Evolutionary conservation across 371 early-diverging fungal genomes (phyloP).

Genomic region (Apophysomyces sp.): DNA sequence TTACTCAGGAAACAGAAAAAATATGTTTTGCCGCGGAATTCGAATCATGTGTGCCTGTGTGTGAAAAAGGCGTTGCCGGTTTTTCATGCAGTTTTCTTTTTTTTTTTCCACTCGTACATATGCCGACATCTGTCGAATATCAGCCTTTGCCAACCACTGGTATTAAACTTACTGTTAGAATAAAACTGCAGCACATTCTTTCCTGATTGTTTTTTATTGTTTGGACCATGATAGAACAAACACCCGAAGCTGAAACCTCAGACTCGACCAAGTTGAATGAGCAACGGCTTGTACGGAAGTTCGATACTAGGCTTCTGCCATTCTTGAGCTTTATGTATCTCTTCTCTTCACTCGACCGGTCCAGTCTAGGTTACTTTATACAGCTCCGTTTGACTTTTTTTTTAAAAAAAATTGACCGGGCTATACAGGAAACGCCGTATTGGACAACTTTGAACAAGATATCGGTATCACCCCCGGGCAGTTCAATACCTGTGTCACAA

Average conservation of each 20-base stretch:
- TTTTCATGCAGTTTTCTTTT: not conserved
- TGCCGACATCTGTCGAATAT: not conserved
- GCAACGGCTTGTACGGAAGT: conserved; percentile 37
- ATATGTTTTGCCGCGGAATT: not conserved
- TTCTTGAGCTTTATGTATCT: conserved; percentile 52
- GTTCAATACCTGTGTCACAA: conserved; percentile 46
- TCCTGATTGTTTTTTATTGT: not conserved
- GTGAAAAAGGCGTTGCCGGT: not conserved
- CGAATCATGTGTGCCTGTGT: not conserved
- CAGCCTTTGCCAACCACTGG: not conserved
- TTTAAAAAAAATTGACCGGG: not conserved
- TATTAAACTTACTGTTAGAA: not conserved
- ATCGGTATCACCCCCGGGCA: conserved; percentile 45
- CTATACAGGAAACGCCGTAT: conserved; percentile 41
- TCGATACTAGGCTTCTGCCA: conserved; percentile 46
- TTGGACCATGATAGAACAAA: not conserved
- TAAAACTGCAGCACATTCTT: not conserved
- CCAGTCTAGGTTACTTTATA: conserved; percentile 36
- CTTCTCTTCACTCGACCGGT: conserved; percentile 50
- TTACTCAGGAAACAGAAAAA: too few relatives aligned
- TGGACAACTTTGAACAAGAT: conserved; percentile 50
- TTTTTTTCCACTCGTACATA: not conserved
- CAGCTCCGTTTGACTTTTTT: not conserved
- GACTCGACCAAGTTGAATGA: conserved; percentile 4
- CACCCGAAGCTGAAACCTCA: not conserved